A percentile compares a stretch with the other conserved stretches of the same genome.
These are phyloP conservation scores for Boletus patriciae DNA, from an alignment of 768 basidiomycete species.

Conservation along the genomic window DNA sequence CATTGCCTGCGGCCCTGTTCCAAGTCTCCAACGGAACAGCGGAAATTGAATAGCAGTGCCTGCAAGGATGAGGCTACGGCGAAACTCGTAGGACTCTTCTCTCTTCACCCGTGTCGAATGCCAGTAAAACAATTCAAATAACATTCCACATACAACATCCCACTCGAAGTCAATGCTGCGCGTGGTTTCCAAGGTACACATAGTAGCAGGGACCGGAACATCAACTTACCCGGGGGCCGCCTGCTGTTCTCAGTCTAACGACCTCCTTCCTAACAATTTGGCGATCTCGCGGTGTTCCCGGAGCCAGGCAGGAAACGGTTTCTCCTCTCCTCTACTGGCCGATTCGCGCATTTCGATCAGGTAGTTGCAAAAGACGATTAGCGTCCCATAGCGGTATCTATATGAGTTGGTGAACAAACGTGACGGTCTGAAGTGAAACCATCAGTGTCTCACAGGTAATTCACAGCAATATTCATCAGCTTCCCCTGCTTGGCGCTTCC, in stretches of 20 bases:
- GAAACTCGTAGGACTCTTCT: not conserved
- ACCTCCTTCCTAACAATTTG: constrained; percentile 62
- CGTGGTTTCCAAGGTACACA: constrained; percentile 1
- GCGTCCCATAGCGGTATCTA: constrained; percentile 84
- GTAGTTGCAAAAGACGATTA: constrained; percentile 95
- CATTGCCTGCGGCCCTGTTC: not conserved
- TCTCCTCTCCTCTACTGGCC: constrained; percentile 36
- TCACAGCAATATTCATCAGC: constrained; percentile 73
- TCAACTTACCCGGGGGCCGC: not conserved
- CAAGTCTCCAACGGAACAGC: not conserved
- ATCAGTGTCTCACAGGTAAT: constrained; percentile 68
- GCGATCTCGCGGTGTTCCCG: constrained; percentile 82
- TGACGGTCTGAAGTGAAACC: not conserved
- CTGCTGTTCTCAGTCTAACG: constrained; percentile 56
- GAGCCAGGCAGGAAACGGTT: constrained; percentile 81
- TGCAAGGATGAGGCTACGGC: not conserved
- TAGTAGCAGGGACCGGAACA: not conserved
- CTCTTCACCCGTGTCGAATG: not conserved
- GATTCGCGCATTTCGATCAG: constrained; percentile 66
- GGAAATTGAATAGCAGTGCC: not conserved
- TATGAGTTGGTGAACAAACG: constrained; percentile 9
- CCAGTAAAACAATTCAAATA: not conserved
- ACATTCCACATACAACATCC: not conserved
- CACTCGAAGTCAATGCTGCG: not conserved
- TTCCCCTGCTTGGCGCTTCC: constrained; percentile 77